phyloP scores from a whole-genome alignment of 768 basidiomycete genomes.

The Tulasnella sp. region DNA sequence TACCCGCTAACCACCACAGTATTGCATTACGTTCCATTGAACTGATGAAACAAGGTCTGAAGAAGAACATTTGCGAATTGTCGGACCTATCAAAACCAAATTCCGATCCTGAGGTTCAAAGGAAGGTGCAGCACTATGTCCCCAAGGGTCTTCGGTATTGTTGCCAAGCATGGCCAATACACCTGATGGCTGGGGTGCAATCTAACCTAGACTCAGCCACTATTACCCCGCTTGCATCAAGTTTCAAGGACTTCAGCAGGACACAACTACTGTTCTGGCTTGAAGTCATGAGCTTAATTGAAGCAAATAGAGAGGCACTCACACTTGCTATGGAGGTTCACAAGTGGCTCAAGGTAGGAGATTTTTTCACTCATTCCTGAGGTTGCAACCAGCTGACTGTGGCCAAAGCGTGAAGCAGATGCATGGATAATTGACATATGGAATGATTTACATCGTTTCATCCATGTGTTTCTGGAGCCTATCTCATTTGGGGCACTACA shows the following conservation, averaged over 20 bases:
- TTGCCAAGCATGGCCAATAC: not conserved
- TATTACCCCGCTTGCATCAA: not conserved
- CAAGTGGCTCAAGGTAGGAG: not conserved
- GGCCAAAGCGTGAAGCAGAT: not conserved
- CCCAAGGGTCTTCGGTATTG: not conserved
- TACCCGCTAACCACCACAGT: not conserved
- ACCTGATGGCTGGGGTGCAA: not conserved
- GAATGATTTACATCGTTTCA: not conserved
- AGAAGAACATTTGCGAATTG: not conserved
- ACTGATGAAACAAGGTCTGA: not conserved
- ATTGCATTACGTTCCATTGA: not conserved
- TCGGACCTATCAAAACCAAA: not conserved
- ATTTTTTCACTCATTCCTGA: not conserved
- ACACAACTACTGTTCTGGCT: not conserved
- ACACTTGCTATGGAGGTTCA: not conserved
- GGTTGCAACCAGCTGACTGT: not conserved
- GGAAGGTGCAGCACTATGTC: not conserved
- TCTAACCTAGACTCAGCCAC: not conserved
- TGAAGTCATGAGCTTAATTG: not conserved
- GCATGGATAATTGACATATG: not conserved
- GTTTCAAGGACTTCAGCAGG: not conserved
- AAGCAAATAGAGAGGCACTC: not conserved
- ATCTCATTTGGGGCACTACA: not conserved
- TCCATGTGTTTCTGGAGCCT: not conserved
- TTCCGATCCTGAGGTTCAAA: not conserved